phyloP scores from a whole-genome alignment of 805 yeast genomes.

The Kluyveromyces siamensis region DNA sequence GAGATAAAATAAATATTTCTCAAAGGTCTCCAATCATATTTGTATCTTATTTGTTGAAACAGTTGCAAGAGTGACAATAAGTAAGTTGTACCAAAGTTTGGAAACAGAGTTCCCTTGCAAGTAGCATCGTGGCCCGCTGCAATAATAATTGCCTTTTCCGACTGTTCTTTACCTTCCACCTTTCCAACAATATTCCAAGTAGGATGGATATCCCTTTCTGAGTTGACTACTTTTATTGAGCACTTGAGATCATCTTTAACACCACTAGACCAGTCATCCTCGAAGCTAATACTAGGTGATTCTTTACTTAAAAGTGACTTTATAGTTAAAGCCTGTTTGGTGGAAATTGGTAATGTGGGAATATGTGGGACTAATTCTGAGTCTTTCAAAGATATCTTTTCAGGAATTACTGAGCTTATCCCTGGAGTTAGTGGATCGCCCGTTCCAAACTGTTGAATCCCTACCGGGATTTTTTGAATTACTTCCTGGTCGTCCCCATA shows the following conservation, averaged over 20 bases:
- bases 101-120: slow-evolving; percentile 63
- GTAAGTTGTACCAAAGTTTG: slow-evolving; percentile 67
- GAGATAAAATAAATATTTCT: slow-evolving; percentile 77
- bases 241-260: slow-evolving; percentile 9
- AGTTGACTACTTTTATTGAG: slow-evolving; percentile 33
- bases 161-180: slow-evolving; percentile 73
- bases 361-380: slow-evolving; percentile 55
- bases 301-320: slow-evolving; percentile 21
- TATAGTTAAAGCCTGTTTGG: slow-evolving; percentile 51
- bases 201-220: slow-evolving; percentile 46
- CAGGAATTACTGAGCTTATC: slow-evolving; percentile 41
- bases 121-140: slow-evolving; percentile 79
- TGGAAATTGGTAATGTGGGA: slow-evolving; percentile 71
- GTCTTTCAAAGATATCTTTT: slow-evolving; percentile 35
- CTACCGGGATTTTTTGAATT: slow-evolving; percentile 39
- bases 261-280: slow-evolving; percentile 18
- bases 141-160: slow-evolving; percentile 59
- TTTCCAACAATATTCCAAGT: slow-evolving; percentile 75
- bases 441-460: slow-evolving; percentile 47
- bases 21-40: slow-evolving; percentile 72
- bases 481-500: slow-evolving; percentile 25
- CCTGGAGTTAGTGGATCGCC: slow-evolving; percentile 84
- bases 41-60: slow-evolving; percentile 52
- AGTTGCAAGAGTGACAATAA: slow-evolving; percentile 63
- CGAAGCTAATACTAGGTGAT: slow-evolving; percentile 15